These are phyloP conservation scores for Yueomyces sp. DNA, from an alignment of 805 yeast species.

Conservation along the genomic window DNA sequence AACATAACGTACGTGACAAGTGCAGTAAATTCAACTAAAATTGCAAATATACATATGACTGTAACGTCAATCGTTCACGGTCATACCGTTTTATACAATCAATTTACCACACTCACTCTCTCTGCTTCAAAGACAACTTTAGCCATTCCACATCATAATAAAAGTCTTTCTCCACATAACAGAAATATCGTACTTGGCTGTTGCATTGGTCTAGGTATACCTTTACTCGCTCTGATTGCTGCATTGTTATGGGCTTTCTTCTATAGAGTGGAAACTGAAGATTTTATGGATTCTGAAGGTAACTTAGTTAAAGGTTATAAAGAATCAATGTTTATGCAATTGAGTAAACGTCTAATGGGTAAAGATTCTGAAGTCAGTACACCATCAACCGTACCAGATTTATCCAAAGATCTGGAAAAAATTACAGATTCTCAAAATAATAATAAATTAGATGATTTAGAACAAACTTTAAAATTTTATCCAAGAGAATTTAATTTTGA, in stretches of 20 bases:
- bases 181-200: conserved; percentile 49
- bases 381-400: background rate
- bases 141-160: conserved; percentile 5
- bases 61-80: conserved; percentile 18
- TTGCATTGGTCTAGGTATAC: conserved; percentile 57
- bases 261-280: conserved; percentile 13
- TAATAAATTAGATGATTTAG: background rate
- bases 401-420: background rate
- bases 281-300: conserved; percentile 21
- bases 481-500: background rate
- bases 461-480: background rate
- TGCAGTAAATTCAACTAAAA: conserved; percentile 2
- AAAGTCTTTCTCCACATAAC: conserved; percentile 28
- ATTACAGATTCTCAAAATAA: background rate
- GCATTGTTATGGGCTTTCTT: conserved; percentile 13
- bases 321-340: conserved; percentile 10
- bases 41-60: conserved; percentile 6
- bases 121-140: conserved; percentile 15
- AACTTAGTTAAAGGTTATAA: conserved; percentile 18
- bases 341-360: conserved; percentile 13
- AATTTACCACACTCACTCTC: conserved; percentile 18
- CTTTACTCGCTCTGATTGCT: conserved; percentile 25
- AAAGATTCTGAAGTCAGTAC: conserved; percentile 3
- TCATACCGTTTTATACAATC: conserved; percentile 20
- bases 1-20: too few relatives aligned